Conservation (phyloP, 495 filamentous ascomycete genomes). For the Tetracladium marchalianum region DNA sequence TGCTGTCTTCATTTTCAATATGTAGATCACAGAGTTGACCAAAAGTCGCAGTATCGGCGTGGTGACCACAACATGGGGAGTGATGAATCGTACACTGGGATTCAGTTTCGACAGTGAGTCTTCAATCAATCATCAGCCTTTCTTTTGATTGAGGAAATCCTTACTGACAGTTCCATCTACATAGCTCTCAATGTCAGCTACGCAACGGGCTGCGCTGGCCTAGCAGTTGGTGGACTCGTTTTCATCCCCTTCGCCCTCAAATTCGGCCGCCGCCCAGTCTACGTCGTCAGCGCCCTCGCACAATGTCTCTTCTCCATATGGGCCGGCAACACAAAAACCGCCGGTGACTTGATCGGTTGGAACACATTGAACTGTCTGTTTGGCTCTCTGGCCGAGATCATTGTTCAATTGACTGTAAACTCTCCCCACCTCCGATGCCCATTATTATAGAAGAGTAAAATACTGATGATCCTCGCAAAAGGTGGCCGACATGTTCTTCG, state of each 20-base stretch:
- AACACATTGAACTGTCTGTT: constrained; percentile 27
- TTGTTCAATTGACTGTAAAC: constrained; percentile 35
- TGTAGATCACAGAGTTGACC: too few species aligned
- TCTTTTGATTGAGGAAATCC: too few species aligned
- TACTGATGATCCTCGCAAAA: too few species aligned
- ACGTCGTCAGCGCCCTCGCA: constrained; percentile 26
- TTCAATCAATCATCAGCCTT: too few species aligned
- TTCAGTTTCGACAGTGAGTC: constrained; percentile 18
- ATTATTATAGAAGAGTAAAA: too few species aligned
- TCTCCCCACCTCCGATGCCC: too few species aligned
- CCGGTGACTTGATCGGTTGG: constrained; percentile 23
- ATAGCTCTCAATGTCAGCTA: constrained; percentile 26
- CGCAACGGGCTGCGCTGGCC: constrained; percentile 26
- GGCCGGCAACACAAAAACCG: constrained; percentile 17
- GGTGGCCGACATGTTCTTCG: constrained; percentile 38
- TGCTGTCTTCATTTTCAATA: too few species aligned
- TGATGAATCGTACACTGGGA: constrained; percentile 27
- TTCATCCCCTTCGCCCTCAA: constrained; percentile 37
- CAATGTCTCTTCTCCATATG: constrained; percentile 23
- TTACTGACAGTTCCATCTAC: not conserved
- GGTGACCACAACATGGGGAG: constrained; percentile 32
- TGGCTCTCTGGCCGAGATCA: constrained; percentile 31
- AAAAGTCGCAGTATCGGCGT: constrained; percentile 18
- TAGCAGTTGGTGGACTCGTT: constrained; percentile 32
- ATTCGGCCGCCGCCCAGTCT: constrained; percentile 35